Conservation (phyloP, 2,329 filamentous ascomycete species). For the Tolypocladium sp. region DNA sequence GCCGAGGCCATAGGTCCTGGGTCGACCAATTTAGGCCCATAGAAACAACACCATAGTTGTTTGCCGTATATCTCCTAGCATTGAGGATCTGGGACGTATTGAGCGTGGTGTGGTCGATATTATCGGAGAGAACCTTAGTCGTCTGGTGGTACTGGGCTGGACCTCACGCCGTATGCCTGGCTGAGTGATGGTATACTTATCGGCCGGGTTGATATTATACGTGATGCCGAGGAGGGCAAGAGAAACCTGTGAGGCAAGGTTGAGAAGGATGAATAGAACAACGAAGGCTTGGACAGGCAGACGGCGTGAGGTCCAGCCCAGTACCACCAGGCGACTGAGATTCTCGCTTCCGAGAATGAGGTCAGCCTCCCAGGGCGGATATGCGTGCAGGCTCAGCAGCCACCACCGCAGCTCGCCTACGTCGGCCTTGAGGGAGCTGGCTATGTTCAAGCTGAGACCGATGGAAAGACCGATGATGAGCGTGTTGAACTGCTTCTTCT, state of each 20-base stretch:
- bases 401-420: slow-evolving; percentile 35
- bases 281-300: slow-evolving; percentile 10
- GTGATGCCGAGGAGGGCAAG: slow-evolving; percentile 31
- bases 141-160: slow-evolving; percentile 25
- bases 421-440: slow-evolving; percentile 32
- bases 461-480: slow-evolving; percentile 35
- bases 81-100: slow-evolving; percentile 10
- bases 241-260: slow-evolving; percentile 27
- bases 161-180: too few species aligned
- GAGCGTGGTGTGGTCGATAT: too few species aligned
- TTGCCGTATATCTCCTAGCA: slow-evolving; percentile 32
- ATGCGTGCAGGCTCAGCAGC: slow-evolving; percentile 26
- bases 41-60: slow-evolving; percentile 16
- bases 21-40: too few species aligned
- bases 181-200: slow-evolving; percentile 18
- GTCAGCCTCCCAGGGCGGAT: slow-evolving; percentile 21
- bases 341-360: slow-evolving; percentile 13
- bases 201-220: slow-evolving; percentile 31
- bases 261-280: slow-evolving; percentile 10
- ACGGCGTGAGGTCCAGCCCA: slow-evolving; percentile 9
- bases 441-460: slow-evolving; percentile 29
- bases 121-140: slow-evolving; percentile 17
- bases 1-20: slow-evolving; percentile 25
- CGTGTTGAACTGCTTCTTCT: slow-evolving; percentile 33
- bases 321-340: slow-evolving; percentile 11